A percentile compares a stretch with the other conserved stretches of the same genome.
Conservation (phyloP, 305 asterid species). For the Fraxinus baroniana region DNA sequence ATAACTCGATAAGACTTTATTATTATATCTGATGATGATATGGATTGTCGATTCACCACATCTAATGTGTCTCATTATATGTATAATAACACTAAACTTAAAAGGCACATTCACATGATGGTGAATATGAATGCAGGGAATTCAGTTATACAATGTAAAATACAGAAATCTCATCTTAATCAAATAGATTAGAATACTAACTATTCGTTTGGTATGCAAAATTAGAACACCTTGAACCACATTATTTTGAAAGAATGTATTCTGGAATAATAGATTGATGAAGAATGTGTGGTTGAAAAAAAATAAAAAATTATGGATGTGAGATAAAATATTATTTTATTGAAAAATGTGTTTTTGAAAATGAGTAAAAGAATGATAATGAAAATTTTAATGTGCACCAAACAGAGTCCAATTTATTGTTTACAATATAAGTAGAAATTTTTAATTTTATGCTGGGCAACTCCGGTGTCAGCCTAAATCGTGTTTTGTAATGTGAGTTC, state of each 20-base stretch:
- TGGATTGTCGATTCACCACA: neutral
- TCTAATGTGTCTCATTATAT: neutral
- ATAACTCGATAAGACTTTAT: neutral
- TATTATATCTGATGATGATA: neutral
- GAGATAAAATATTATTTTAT: too few relatives aligned
- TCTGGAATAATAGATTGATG: too few relatives aligned
- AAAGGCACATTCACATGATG: neutral
- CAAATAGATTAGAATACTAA: neutral
- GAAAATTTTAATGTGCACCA: too few relatives aligned
- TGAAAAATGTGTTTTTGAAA: too few relatives aligned
- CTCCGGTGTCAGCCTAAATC: neutral
- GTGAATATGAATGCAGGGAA: neutral
- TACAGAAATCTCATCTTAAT: neutral
- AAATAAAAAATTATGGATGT: too few relatives aligned
- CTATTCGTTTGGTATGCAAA: neutral
- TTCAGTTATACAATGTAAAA: neutral
- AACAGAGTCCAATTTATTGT: too few relatives aligned
- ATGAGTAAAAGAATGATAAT: too few relatives aligned
- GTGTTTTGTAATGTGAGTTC: too few relatives aligned
- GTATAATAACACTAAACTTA: neutral
- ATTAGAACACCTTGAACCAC: neutral
- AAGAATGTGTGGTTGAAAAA: too few relatives aligned
- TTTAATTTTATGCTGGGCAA: neutral
- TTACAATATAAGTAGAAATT: too few relatives aligned
- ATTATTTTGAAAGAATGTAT: too few relatives aligned